A percentile compares a stretch with the other conserved stretches of the same genome.
Conservation (phyloP, 257 asterid genomes). For the Galeopsis tetrahit region DNA sequence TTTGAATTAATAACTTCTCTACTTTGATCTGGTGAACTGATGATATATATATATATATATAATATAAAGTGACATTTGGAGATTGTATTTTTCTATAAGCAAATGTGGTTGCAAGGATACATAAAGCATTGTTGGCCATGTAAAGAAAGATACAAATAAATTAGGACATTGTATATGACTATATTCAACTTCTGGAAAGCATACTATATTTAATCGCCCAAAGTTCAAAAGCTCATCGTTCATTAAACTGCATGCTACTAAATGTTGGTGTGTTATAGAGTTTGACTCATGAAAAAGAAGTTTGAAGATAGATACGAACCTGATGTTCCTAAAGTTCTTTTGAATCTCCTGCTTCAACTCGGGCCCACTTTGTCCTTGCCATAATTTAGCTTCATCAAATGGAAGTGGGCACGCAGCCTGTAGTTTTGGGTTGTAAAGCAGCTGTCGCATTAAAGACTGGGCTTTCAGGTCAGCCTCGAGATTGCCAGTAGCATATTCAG, state of each 20-base stretch:
- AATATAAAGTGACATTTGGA: background rate
- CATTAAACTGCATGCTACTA: constrained; percentile 2
- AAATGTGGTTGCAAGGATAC: background rate
- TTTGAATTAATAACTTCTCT: too few relatives aligned
- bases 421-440: constrained; percentile 78
- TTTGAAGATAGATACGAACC: constrained; percentile 46
- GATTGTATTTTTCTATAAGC: background rate
- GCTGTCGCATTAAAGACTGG: constrained; percentile 72
- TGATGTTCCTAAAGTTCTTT: constrained; percentile 85
- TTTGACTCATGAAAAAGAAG: constrained; percentile 23
- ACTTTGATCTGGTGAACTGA: background rate
- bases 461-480: constrained; percentile 81
- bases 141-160: background rate
- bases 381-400: constrained; percentile 91
- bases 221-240: constrained; percentile 29
- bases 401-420: constrained; percentile 93
- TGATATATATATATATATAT: background rate
- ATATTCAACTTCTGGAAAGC: background rate
- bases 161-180: background rate
- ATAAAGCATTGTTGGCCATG: background rate
- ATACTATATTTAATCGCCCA: background rate
- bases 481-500: constrained; percentile 82
- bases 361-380: constrained; percentile 97
- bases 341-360: constrained; percentile 86
- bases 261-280: background rate